These are phyloP conservation scores for Albugo laibachii DNA, from an alignment of 352 stramenopile genomes.

Conservation along the genomic window DNA sequence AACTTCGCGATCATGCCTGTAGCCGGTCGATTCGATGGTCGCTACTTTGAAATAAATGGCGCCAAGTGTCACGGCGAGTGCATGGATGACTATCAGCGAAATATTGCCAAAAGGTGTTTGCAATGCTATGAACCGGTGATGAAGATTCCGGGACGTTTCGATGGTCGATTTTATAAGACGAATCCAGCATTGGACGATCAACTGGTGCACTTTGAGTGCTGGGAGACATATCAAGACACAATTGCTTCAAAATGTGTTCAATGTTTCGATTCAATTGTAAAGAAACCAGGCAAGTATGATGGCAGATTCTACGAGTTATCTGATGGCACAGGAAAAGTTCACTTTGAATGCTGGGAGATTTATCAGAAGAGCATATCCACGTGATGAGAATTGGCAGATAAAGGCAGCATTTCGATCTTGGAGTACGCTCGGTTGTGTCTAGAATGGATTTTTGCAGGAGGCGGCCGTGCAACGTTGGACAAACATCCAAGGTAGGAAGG, in stretches of 20 bases:
- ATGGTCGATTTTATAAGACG: constrained; percentile 77
- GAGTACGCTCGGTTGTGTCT: no score
- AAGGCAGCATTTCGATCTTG: no score
- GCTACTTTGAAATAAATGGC: constrained; percentile 60
- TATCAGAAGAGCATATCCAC: constrained; percentile 13
- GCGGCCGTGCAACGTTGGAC: no score
- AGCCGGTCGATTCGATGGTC: constrained; percentile 48
- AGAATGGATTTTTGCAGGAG: no score
- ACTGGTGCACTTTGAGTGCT: constrained; percentile 75
- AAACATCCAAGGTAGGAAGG: no score
- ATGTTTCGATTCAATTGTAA: constrained; percentile 44
- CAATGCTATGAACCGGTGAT: constrained; percentile 50
- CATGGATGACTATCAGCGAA: constrained; percentile 55
- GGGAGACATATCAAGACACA: constrained; percentile 53
- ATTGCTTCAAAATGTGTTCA: constrained; percentile 64
- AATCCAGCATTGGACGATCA: constrained; percentile 7
- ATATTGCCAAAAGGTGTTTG: constrained; percentile 49
- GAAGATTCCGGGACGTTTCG: constrained; percentile 43
- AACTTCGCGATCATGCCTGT: constrained; percentile 59
- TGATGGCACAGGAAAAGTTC: constrained; percentile 51
- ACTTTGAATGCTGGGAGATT: constrained; percentile 72
- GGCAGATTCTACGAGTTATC: constrained; percentile 72
- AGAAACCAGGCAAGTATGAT: constrained; percentile 52
- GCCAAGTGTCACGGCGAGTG: constrained; percentile 63
- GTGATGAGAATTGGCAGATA: no score